Evolutionary conservation across 2,329 filamentous ascomycete genomes (phyloP), one percentile per base, ranked within the genome.

Genomic region (Hypoxylon sp.): DNA sequence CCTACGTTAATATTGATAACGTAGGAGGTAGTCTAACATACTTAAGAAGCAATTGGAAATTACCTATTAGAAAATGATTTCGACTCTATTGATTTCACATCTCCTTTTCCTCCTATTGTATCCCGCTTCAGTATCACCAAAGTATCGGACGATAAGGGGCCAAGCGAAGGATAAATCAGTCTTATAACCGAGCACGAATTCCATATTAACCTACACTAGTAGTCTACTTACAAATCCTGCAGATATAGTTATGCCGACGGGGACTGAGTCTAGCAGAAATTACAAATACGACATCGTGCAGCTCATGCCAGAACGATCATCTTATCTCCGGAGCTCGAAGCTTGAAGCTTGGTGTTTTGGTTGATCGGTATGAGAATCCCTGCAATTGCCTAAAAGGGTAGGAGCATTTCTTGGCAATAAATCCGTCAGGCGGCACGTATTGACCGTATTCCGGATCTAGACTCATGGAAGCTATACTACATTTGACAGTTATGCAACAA

Each of bases 1-100:
- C n/a, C n/a, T n/a, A n/a, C n/a, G n/a, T n/a, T n/a, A 38, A n/a
- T 41, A 14, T 56, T 10, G n/a, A 48, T 48, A 36, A 28, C 28
- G 43, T 36, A 36, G 28, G n/a, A n/a, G n/a, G n/a, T n/a, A n/a
- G n/a, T 21, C 17, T 14, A 30, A 9, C n/a, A 58, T 49, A 5
- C 13, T 57, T 25, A 5, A 11, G 17, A 46, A 36, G 41, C 53
- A 32, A 38, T 9, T 19, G 28, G 9, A 14, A 19, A 28, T 28
- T 28, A 11, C 0, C n/a, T n/a, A n/a, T 49, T 58, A 11, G 5
- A 2, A n/a, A 49, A 21, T 43, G 19, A 4, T n/a, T 11, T 43
- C 10, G 38, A 46, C 25, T n/a, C 9, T 17, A 30, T 7, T 28
- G 5, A 7, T 32, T 32, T 10, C 7, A 19, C 17, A 3, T 30